Evolutionary conservation across 129 eudicot genomes (phyloP).

Genomic region (Helichrysum umbraculigerum): DNA sequence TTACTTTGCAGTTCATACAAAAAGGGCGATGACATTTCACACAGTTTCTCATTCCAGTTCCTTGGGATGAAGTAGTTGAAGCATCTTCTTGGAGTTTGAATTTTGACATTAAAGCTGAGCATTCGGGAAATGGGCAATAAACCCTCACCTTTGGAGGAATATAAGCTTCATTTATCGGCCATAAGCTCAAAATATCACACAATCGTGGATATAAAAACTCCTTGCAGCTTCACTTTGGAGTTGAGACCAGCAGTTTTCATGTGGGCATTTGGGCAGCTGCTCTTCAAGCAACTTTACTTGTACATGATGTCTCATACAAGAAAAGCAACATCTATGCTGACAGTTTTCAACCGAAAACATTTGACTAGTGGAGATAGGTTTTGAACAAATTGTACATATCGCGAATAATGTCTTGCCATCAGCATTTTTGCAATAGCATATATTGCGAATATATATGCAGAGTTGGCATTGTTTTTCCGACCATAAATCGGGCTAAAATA

Average conservation of each 20-base stretch:
- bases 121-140: constrained; percentile 64
- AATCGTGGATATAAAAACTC: constrained; percentile 45
- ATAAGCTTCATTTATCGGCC: constrained; percentile 66
- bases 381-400: constrained; percentile 55
- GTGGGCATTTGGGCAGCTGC: constrained; percentile 62
- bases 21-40: constrained; percentile 44
- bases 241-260: constrained; percentile 48
- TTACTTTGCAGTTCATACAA: constrained; percentile 60
- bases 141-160: constrained; percentile 51
- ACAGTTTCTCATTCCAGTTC: constrained; percentile 42
- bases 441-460: constrained; percentile 61
- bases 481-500: constrained; percentile 32
- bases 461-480: constrained; percentile 35
- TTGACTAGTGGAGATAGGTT: constrained; percentile 22
- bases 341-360: constrained; percentile 54
- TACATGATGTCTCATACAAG: constrained; percentile 59
- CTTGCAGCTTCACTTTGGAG: constrained; percentile 45
- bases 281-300: constrained; percentile 61
- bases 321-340: constrained; percentile 54
- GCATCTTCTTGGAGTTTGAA: constrained; percentile 33
- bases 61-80: constrained; percentile 7
- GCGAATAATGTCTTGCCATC: constrained; percentile 26
- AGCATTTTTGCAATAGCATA: constrained; percentile 17
- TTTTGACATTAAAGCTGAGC: constrained; percentile 64
- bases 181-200: constrained; percentile 49